Evolutionary conservation across 1,139 yeast genomes (phyloP).

Genomic region (Debaryomycetaceae sp.): DNA sequence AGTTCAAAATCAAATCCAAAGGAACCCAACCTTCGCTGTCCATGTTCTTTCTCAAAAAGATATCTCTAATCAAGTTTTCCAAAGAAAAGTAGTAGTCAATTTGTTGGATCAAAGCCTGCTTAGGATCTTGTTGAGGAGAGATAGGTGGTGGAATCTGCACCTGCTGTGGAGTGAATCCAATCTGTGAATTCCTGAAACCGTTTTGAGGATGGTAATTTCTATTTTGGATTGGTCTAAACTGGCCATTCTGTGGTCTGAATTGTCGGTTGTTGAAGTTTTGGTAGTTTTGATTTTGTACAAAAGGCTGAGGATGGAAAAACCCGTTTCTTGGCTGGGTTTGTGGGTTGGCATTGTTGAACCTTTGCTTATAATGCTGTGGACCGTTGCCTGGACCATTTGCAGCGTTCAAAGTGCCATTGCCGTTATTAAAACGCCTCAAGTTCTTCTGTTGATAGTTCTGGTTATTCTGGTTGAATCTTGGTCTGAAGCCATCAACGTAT

Average conservation of each 20-base stretch:
- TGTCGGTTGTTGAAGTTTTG: slow-evolving; percentile 22
- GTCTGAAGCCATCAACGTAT: slow-evolving; percentile 9
- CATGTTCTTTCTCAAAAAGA: slow-evolving; percentile 77
- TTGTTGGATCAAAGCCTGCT: slow-evolving; percentile 56
- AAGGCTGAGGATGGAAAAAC: slow-evolving; percentile 26
- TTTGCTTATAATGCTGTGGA: slow-evolving; percentile 16
- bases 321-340: slow-evolving; percentile 19
- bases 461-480: slow-evolving; percentile 7
- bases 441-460: slow-evolving; percentile 13
- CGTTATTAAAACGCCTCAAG: slow-evolving; percentile 18
- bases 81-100: slow-evolving; percentile 85
- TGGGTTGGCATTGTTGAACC: slow-evolving; percentile 15
- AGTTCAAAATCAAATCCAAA: slow-evolving; percentile 58
- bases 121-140: slow-evolving; percentile 48
- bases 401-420: slow-evolving; percentile 1
- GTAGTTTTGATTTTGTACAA: slow-evolving; percentile 19
- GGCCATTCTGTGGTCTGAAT: slow-evolving; percentile 20
- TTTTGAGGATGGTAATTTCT: slow-evolving; percentile 9
- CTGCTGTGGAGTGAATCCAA: slow-evolving; percentile 18
- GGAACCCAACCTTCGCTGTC: slow-evolving; percentile 69
- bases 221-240: slow-evolving; percentile 12
- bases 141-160: slow-evolving; percentile 46
- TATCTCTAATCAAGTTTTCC: slow-evolving; percentile 82
- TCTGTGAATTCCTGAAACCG: slow-evolving; percentile 18
- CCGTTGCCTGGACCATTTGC: slow-evolving; percentile 4